Evolutionary conservation across 129 eudicot species (phyloP).

Genomic region (Apium graveolens): DNA sequence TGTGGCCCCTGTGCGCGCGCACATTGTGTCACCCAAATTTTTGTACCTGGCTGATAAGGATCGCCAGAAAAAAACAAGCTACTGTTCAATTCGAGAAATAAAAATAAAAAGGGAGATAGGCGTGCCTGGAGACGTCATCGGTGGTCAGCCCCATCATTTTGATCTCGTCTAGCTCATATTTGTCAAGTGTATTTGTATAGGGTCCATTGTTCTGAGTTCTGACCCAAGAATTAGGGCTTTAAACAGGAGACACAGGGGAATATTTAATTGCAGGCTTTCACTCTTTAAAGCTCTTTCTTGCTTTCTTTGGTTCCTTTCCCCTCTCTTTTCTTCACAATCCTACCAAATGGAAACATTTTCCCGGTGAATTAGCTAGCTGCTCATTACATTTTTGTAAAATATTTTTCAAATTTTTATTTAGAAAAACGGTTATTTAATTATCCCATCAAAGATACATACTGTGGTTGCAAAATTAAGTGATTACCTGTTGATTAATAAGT

Average conservation of each 20-base stretch:
- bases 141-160: background rate
- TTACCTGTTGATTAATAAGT: background rate
- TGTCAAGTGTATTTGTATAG: background rate
- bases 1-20: background rate
- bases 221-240: constrained; percentile 3
- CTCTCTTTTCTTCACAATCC: background rate
- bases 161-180: background rate
- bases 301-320: background rate
- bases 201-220: background rate
- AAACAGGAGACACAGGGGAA: background rate
- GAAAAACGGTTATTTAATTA: too few relatives aligned
- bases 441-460: too few relatives aligned
- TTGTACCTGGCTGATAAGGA: background rate
- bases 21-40: background rate
- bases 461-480: too few relatives aligned
- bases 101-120: constrained; percentile 10
- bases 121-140: constrained; percentile 51
- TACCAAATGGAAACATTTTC: background rate
- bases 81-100: background rate
- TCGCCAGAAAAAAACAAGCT: background rate
- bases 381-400: background rate
- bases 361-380: background rate
- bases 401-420: too few relatives aligned
- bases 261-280: constrained; percentile 35
- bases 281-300: constrained; percentile 21